These are phyloP conservation scores for Curvularia hawaiiensis DNA, from an alignment of 2,329 filamentous ascomycete genomes.

Conservation along the genomic window DNA sequence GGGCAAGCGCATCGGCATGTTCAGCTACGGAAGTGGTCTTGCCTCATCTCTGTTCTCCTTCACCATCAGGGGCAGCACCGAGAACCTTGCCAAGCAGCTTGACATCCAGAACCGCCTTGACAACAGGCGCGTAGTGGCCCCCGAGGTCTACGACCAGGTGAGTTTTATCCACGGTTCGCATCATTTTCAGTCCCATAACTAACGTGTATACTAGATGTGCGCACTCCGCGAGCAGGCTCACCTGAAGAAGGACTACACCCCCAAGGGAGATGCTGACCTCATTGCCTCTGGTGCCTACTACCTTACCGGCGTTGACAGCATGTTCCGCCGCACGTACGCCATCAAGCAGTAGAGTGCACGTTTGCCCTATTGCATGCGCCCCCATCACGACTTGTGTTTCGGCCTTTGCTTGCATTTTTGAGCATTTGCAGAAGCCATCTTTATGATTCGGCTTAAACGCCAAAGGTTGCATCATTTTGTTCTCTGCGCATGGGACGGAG, in stretches of 20 bases:
- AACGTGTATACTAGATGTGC: slow-evolving; percentile 52
- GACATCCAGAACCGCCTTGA: slow-evolving; percentile 55
- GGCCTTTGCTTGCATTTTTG: slow-evolving; percentile 37
- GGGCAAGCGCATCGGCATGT: slow-evolving; percentile 58
- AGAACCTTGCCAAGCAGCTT: slow-evolving; percentile 54
- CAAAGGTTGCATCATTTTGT: slow-evolving; percentile 28
- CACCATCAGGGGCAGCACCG: slow-evolving; percentile 53
- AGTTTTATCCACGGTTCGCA: slow-evolving; percentile 21
- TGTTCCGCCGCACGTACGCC: slow-evolving; percentile 58
- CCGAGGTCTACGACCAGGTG: slow-evolving; percentile 56
- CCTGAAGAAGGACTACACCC: slow-evolving; percentile 56
- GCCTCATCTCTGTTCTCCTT: slow-evolving; percentile 58
- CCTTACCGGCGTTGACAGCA: slow-evolving; percentile 56
- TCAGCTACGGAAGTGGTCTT: slow-evolving; percentile 60
- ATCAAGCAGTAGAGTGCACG: slow-evolving; percentile 52
- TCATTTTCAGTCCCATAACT: slow-evolving; percentile 30
- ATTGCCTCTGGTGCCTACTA: slow-evolving; percentile 58
- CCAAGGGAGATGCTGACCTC: slow-evolving; percentile 51
- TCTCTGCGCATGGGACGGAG: slow-evolving; percentile 23
- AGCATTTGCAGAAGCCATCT: slow-evolving; percentile 46
- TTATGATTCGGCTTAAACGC: slow-evolving; percentile 37
- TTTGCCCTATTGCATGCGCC: slow-evolving; percentile 11
- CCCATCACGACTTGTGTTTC: slow-evolving; percentile 27
- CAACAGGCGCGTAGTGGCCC: slow-evolving; percentile 51
- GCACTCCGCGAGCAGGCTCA: slow-evolving; percentile 58